phyloP scores from a whole-genome alignment of 768 basidiomycete species.

The Pisolithus microcarpus region DNA sequence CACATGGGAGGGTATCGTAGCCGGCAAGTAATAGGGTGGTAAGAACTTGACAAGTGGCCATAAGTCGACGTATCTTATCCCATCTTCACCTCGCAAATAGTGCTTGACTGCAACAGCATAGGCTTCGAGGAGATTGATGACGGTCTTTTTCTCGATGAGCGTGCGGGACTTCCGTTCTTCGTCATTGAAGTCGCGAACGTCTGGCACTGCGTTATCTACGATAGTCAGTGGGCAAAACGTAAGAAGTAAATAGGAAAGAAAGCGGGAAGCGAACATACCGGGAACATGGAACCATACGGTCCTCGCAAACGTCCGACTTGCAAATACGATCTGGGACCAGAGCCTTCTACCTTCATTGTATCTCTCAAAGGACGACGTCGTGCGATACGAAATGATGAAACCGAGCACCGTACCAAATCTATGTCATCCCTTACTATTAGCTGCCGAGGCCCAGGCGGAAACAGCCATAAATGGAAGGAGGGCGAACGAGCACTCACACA shows the following conservation, averaged over 20 bases:
- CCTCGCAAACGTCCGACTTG: slow-evolving; percentile 49
- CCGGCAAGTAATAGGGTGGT: slow-evolving; percentile 54
- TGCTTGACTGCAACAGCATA: slow-evolving; percentile 63
- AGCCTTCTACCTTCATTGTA: slow-evolving; percentile 66
- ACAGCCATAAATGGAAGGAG: neutral
- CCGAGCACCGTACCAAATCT: slow-evolving; percentile 60
- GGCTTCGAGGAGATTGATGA: slow-evolving; percentile 60
- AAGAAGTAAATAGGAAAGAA: slow-evolving; percentile 21
- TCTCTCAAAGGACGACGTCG: slow-evolving; percentile 67
- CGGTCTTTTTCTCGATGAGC: slow-evolving; percentile 61
- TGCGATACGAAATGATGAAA: slow-evolving; percentile 67
- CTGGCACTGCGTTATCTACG: slow-evolving; percentile 20
- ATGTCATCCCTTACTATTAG: slow-evolving; percentile 22
- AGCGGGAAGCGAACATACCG: slow-evolving; percentile 32
- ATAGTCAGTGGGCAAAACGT: neutral
- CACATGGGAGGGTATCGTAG: slow-evolving; percentile 37
- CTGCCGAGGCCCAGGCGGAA: no score
- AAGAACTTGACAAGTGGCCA: slow-evolving; percentile 68
- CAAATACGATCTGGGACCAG: slow-evolving; percentile 63
- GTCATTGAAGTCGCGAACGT: slow-evolving; percentile 9
- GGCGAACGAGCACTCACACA: slow-evolving; percentile 39
- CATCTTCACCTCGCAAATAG: slow-evolving; percentile 54
- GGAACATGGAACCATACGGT: slow-evolving; percentile 65
- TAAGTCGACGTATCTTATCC: slow-evolving; percentile 36
- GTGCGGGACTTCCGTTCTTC: slow-evolving; percentile 39